These are phyloP conservation scores for Wickerhamiella vanderwaltii DNA, from an alignment of 805 yeast genomes.

Conservation along the genomic window DNA sequence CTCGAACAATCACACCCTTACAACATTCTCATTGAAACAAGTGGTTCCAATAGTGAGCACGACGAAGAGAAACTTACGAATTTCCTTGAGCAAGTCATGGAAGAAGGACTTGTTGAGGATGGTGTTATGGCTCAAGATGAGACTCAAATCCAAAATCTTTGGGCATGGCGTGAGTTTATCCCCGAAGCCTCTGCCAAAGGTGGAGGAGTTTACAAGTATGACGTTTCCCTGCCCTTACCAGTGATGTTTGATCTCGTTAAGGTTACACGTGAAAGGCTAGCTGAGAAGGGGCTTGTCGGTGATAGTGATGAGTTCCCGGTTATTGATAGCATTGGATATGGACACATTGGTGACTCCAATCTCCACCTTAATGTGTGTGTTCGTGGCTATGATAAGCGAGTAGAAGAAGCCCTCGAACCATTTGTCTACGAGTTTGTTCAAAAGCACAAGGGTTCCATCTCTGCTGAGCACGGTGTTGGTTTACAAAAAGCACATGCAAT, in stretches of 20 bases:
- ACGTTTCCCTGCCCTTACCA: constrained; percentile 78
- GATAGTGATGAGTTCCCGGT: constrained; percentile 60
- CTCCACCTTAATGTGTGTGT: constrained; percentile 88
- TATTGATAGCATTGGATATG: constrained; percentile 84
- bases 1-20: constrained; percentile 76
- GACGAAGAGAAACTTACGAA: constrained; percentile 81
- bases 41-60: constrained; percentile 90
- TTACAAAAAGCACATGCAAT: constrained; percentile 90
- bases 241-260: constrained; percentile 74
- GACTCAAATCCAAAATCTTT: constrained; percentile 65
- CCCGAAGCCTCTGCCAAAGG: constrained; percentile 76
- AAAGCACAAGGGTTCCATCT: constrained; percentile 59
- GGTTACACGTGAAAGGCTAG: constrained; percentile 54
- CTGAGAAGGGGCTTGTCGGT: constrained; percentile 46
- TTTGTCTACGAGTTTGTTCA: constrained; percentile 85
- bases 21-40: constrained; percentile 83
- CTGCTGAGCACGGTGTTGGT: constrained; percentile 97
- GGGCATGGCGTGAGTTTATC: constrained; percentile 94
- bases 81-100: constrained; percentile 77
- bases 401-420: constrained; percentile 79
- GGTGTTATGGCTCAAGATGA: constrained; percentile 96
- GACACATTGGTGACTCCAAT: constrained; percentile 98
- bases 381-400: constrained; percentile 62
- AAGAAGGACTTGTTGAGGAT: constrained; percentile 69
- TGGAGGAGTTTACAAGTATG: constrained; percentile 97